Base-by-base conservation (phyloP, 306 rosid genomes). In the Astragalus glycyphyllos region DNA sequence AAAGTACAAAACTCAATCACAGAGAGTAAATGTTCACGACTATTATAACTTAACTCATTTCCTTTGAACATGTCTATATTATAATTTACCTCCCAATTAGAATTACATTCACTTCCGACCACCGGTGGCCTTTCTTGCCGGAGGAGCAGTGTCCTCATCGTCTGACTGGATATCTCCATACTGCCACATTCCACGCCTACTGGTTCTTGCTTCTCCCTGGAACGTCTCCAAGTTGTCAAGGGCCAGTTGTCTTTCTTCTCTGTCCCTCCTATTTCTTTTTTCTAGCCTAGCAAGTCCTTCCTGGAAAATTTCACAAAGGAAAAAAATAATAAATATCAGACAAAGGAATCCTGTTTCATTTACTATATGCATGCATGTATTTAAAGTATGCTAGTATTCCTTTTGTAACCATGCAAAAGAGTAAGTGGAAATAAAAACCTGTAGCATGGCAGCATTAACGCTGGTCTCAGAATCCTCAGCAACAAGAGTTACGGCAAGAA, bases 141-240 rank as follows among this genome's bases (percentile, higher is more conserved):
- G 89, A 76, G 88, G 92, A 34, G 62, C 84, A 4, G 67, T 57
- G 56, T 92, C 98, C 58, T 92, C 98, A 0, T 92, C 98, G 15
- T 92, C 98, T 0, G 98, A 90, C 78, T 88, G 84, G 57, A 85
- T 74, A 42, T 92, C 92, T 51, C 98, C 98, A 20, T 92, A 92
- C 79, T 85, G 90, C 98, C 98, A 92, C 73, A 88, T 92, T 23
- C 96, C 91, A 4, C 80, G 85, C 77, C 98, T 75, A 40, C 67
- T 77, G 3, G 84, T 84, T 37, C 85, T 77, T 0, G 98, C 96
- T 77, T 86, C 96, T 31, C 78, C 86, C 87, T 88, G 96, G 80
- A 81, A 86, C 72, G 55, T 80, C 72, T 92, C 98, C 80, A 92
- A 65, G 76, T 79, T 90, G 31, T 83, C 95, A 4, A 88, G 77